Base-by-base conservation (phyloP, 208 protist species). In the Trypanosoma cruzi region DNA sequence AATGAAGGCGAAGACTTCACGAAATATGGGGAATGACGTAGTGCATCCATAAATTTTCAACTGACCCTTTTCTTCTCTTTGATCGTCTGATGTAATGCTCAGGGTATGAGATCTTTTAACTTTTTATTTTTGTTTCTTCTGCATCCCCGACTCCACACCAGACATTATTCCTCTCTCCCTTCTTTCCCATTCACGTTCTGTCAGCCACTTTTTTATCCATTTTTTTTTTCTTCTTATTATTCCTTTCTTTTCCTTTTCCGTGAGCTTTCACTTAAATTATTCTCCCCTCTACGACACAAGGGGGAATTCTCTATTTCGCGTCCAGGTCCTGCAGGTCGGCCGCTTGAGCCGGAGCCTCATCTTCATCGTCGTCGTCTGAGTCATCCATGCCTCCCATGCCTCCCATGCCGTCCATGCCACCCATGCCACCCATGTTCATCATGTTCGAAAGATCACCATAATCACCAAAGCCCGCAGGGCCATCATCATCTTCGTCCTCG, bases 401-500 rank as follows among this genome's bases (percentile, higher is more conserved):
- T 24, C 63, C 73, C 74, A 85, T 79, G 24, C 68, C 73, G 1
- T 48, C 69, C 80, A 85, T 80, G 46, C 81, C 77, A 40, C 64
- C 79, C 82, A 88, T 88, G 29, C 83, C 81, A 26, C 80, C 75
- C 73, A 72, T 74, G 54, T 77, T 78, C 55, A 87, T 69, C 88
- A 94, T 93, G 69, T 73, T 81, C 24, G 75, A 84, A 56, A 90
- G 78, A 64, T 92, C 85, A 24, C 89, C 91, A 68, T 93, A 94
- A 61, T 88, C 89, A 61, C 88, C 88, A 60, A 94, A 93, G 79
- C 83, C 84, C 55, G 79, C 69, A 34, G 79, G 81, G 24, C 73
- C 74, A 49, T 89, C 86, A 28, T 85, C 91, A 57, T 84, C 86
- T 60, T 94, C 91, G 66, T 96, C 88, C 73, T 96, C 91, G 64